Percentiles rank a stretch among this genome's conserved stretches.
phyloP scores from a whole-genome alignment of 2,329 filamentous ascomycete species.

The Stemphylium vesicarium region DNA sequence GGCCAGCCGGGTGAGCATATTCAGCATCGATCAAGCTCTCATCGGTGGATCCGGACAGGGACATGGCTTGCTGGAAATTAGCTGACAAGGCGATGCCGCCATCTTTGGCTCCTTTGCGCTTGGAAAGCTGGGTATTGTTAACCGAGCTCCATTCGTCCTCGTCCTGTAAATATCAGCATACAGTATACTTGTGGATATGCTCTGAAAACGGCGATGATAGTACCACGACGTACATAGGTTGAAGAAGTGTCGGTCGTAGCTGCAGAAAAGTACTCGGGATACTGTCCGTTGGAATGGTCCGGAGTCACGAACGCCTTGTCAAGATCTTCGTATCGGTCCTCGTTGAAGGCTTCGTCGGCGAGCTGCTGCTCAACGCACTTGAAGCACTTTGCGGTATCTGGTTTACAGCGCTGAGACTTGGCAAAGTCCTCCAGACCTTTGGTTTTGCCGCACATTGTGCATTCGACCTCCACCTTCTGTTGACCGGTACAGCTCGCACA shows the following conservation, averaged over 20 bases:
- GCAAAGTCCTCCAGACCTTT: conserved; percentile 59
- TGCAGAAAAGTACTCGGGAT: conserved; percentile 32
- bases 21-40: conserved; percentile 32
- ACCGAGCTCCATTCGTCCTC: conserved; percentile 14
- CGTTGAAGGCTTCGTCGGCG: conserved; percentile 29
- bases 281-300: conserved; percentile 18
- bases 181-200: no score
- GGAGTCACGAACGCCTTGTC: conserved; percentile 27
- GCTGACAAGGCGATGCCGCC: conserved; percentile 25
- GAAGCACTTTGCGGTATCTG: conserved; percentile 50
- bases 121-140: conserved; percentile 8
- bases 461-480: conserved; percentile 56
- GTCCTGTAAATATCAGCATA: conserved; percentile 22
- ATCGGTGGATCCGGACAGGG: conserved; percentile 12
- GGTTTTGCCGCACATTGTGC: conserved; percentile 54
- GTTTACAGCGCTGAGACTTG: conserved; percentile 55
- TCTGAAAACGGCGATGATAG: not conserved
- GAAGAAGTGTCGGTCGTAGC: conserved; percentile 21
- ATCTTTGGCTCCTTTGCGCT: conserved; percentile 3
- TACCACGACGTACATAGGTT: conserved; percentile 22
- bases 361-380: conserved; percentile 39
- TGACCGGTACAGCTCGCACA: conserved; percentile 55
- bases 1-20: conserved; percentile 10
- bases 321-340: conserved; percentile 40
- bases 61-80: conserved; percentile 23